Conservation (phyloP, 2,329 filamentous ascomycete genomes). For the Herpotrichia juniperi region DNA sequence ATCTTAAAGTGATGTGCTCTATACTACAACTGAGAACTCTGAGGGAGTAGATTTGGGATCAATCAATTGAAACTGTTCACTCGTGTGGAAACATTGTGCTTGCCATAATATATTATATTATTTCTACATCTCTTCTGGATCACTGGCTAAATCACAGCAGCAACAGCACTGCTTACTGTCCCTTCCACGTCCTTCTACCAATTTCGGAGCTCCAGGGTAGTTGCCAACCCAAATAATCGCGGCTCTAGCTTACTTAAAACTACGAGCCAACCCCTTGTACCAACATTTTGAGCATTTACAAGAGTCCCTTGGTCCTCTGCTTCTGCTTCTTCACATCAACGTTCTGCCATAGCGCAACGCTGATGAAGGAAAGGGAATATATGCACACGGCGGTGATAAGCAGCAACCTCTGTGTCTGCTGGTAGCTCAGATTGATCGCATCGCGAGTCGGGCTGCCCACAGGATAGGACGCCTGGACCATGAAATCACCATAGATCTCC, state of each 20-base stretch:
- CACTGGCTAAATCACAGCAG: no score
- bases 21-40: no score
- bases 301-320: slow-evolving; percentile 39
- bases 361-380: slow-evolving; percentile 34
- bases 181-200: not conserved
- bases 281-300: not conserved
- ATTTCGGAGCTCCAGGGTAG: no score
- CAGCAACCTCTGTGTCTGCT: slow-evolving; percentile 37
- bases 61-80: no score
- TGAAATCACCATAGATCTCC: slow-evolving; percentile 58
- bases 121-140: not conserved
- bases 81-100: no score
- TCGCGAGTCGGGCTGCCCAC: slow-evolving; percentile 55
- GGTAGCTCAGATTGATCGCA: slow-evolving; percentile 41
- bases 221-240: no score
- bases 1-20: no score
- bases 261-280: no score
- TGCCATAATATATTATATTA: no score
- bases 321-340: slow-evolving; percentile 50
- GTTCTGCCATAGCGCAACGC: slow-evolving; percentile 54
- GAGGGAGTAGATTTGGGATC: no score
- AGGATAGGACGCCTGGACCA: slow-evolving; percentile 59
- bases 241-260: no score
- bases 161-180: not conserved
- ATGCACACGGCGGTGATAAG: slow-evolving; percentile 32